These are phyloP conservation scores for Phialophora verrucosa DNA, from an alignment of 2,329 filamentous ascomycete species.

Conservation along the genomic window DNA sequence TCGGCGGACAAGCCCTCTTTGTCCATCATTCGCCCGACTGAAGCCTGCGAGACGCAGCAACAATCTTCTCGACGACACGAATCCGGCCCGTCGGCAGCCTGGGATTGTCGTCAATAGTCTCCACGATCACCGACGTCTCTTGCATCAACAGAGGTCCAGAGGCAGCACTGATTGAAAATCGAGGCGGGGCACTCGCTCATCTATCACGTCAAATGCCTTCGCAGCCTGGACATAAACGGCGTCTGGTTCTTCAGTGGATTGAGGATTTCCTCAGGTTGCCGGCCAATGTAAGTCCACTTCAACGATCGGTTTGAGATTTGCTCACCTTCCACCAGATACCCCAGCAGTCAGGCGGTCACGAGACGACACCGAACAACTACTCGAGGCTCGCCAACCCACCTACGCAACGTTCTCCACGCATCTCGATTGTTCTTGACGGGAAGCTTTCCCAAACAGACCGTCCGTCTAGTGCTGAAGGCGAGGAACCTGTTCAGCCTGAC, in stretches of 20 bases:
- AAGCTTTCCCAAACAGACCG: neutral
- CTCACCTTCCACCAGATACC: neutral
- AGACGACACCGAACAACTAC: neutral
- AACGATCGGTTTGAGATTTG: neutral
- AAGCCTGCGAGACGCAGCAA: neutral
- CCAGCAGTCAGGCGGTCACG: neutral
- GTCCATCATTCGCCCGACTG: neutral
- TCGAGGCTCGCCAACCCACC: neutral
- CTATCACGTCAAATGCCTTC: neutral
- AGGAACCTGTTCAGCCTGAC: neutral
- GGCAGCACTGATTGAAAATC: neutral
- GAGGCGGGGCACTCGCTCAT: neutral
- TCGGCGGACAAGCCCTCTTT: neutral
- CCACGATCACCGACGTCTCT: neutral
- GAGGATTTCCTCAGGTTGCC: neutral
- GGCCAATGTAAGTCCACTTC: neutral
- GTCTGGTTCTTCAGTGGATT: slow-evolving; percentile 1
- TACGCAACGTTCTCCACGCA: neutral
- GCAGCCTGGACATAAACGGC: slow-evolving; percentile 5
- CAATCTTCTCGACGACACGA: neutral
- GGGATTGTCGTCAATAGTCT: neutral
- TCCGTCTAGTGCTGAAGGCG: neutral
- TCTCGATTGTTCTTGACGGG: neutral
- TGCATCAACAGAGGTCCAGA: neutral
- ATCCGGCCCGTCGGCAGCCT: neutral